Evolutionary conservation across 2,329 filamentous ascomycete species (phyloP).

Genomic region (Cladophialophora yegresii): DNA sequence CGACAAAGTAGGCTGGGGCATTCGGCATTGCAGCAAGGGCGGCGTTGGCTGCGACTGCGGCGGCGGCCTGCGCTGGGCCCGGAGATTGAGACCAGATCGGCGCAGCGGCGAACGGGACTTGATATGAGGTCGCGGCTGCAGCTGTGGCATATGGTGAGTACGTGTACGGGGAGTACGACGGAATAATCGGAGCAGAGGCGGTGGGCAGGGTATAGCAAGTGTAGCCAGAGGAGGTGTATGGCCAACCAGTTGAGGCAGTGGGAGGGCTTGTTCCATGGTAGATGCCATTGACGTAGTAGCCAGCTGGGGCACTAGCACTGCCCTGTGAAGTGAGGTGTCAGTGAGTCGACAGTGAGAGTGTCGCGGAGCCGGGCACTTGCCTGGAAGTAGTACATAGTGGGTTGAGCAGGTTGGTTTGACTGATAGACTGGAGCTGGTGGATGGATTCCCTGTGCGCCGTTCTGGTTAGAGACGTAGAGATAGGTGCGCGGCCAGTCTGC

Average conservation of each 20-base stretch:
- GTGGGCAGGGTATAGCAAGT: conserved; percentile 30
- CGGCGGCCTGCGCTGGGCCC: conserved; percentile 33
- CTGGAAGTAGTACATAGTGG: conserved; percentile 31
- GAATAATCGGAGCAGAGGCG: conserved; percentile 24
- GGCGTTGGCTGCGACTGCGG: conserved; percentile 32
- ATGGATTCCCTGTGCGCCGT: conserved; percentile 35
- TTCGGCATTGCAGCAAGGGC: conserved; percentile 33
- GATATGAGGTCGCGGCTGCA: conserved; percentile 9
- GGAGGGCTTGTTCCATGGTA: conserved; percentile 28
- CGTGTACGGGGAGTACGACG: conserved; percentile 17
- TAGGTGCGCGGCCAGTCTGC: conserved; percentile 34
- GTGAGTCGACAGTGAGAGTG: conserved; percentile 4
- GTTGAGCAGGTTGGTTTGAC: conserved; percentile 28
- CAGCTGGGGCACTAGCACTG: conserved; percentile 25
- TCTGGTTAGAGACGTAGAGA: conserved; percentile 33
- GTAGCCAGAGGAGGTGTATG: conserved; percentile 33
- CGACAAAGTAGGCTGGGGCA: conserved; percentile 35
- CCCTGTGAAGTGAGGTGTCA: conserved; percentile 30
- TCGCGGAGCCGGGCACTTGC: conserved; percentile 16
- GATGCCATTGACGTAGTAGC: conserved; percentile 34
- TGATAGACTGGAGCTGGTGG: conserved; percentile 35
- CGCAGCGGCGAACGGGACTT: conserved; percentile 5
- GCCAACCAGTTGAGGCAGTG: conserved; percentile 34
- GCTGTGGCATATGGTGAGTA: conserved; percentile 35
- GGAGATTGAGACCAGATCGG: conserved; percentile 22